A percentile compares a stretch with the other conserved stretches of the same genome.
phyloP scores from a whole-genome alignment of 805 yeast species.

The Saturnispora besseyi region DNA sequence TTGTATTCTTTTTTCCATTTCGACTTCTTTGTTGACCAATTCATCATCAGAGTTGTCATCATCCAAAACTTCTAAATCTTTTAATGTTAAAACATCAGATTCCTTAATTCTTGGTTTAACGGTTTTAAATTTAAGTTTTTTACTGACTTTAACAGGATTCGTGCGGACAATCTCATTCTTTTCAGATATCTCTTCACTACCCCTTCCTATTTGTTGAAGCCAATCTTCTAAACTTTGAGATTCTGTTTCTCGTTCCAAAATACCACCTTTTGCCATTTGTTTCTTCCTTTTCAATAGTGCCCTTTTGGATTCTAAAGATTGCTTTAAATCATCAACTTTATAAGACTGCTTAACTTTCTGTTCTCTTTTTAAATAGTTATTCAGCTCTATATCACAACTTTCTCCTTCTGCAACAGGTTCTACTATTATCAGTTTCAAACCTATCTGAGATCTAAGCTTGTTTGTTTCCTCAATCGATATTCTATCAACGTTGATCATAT shows the following conservation, averaged over 20 bases:
- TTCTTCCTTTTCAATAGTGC: conserved; percentile 17
- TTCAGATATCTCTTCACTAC: conserved; percentile 4
- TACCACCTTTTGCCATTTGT: conserved; percentile 19
- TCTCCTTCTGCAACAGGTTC: neutral
- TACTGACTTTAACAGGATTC: neutral
- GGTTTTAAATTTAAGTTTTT: conserved; percentile 1
- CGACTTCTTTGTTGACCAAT: conserved; percentile 31
- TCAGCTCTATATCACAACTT: conserved; percentile 23
- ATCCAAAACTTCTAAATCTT: conserved; percentile 29
- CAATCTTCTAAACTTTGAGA: conserved; percentile 29
- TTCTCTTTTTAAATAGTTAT: conserved; percentile 31
- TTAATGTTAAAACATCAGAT: conserved; percentile 45
- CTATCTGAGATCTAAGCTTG: conserved; percentile 34
- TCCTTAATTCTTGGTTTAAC: neutral
- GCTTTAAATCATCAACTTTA: conserved; percentile 20
- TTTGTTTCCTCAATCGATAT: conserved; percentile 41
- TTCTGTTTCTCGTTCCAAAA: conserved; percentile 20
- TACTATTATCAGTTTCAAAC: conserved; percentile 28
- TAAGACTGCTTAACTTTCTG: conserved; percentile 26
- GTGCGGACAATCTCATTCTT: no score
- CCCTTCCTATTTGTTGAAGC: conserved; percentile 24
- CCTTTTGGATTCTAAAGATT: conserved; percentile 12
- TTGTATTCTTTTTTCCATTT: conserved; percentile 15
- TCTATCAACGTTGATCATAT: neutral
- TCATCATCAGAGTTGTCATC: conserved; percentile 29